A percentile compares a stretch with the other conserved stretches of the same genome.
Evolutionary conservation across 169 alveolate species (phyloP).

Genomic region (Plasmodium adleri): DNA sequence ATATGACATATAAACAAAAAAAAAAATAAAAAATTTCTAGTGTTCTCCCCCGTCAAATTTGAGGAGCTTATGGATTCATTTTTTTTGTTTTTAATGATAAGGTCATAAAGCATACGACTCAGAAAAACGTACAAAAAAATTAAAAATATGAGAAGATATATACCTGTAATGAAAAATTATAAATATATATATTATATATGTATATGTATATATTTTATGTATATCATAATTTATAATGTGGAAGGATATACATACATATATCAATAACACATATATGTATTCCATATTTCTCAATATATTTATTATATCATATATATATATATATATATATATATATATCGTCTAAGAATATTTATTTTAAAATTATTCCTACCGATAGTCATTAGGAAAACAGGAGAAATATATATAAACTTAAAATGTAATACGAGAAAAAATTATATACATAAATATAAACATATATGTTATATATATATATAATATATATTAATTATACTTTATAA

Average conservation of each 20-base stretch:
- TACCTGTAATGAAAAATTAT: conserved; percentile 12
- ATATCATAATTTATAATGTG: background rate
- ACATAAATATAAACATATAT: too few species aligned
- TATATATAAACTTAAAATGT: background rate
- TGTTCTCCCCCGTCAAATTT: conserved; percentile 74
- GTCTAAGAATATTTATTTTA: background rate
- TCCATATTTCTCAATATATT: background rate
- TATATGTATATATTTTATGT: background rate
- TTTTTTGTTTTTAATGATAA: conserved; percentile 38
- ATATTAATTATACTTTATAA: too few species aligned
- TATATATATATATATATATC: background rate
- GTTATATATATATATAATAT: too few species aligned
- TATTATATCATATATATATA: background rate
- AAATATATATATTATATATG: background rate
- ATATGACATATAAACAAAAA: conserved; percentile 63
- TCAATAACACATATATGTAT: background rate
- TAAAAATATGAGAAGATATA: conserved; percentile 44
- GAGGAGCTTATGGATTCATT: conserved; percentile 51
- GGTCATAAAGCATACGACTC: conserved; percentile 38
- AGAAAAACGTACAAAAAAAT: conserved; percentile 25
- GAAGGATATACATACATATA: background rate
- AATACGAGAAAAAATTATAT: too few species aligned
- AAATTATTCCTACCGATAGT: background rate
- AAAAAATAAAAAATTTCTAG: conserved; percentile 41
- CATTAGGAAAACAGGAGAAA: conserved; percentile 2